Percentiles rank a stretch among this genome's conserved stretches.
Evolutionary conservation across 1,284 basidiomycete genomes (phyloP).

Genomic region (Ustilago cynodontis): DNA sequence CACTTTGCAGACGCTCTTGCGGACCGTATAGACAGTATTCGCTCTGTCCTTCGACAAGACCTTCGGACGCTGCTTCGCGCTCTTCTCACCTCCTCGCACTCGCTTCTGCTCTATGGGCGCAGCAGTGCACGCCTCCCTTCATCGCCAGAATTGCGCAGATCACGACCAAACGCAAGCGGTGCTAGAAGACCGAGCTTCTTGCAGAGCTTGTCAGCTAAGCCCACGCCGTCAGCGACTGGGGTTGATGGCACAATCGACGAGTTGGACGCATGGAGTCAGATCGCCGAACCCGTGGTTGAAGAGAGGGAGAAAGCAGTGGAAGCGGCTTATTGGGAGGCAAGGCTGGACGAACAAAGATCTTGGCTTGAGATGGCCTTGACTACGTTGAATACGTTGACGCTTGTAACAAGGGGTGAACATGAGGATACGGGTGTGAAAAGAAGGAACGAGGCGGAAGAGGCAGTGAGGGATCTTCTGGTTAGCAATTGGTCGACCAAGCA

Average conservation of each 20-base stretch:
- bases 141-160: constrained; percentile 30
- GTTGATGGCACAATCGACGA: constrained; percentile 16
- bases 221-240: background rate
- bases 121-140: constrained; percentile 5
- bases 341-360: constrained; percentile 41
- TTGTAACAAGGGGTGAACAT: background rate
- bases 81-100: constrained; percentile 66
- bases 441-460: constrained; percentile 51
- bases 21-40: constrained; percentile 83
- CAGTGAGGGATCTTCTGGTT: constrained; percentile 43
- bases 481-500: constrained; percentile 30
- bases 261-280: constrained; percentile 45
- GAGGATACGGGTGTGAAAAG: background rate
- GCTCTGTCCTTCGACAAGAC: constrained; percentile 83
- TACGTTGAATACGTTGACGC: constrained; percentile 27
- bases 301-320: constrained; percentile 70
- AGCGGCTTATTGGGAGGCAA: constrained; percentile 36
- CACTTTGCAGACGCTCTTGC: constrained; percentile 82
- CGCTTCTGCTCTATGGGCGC: constrained; percentile 38
- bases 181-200: constrained; percentile 40
- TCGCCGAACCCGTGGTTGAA: constrained; percentile 83
- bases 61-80: constrained; percentile 82
- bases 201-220: constrained; percentile 7
- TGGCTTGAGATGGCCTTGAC: constrained; percentile 49
- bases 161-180: background rate